These are phyloP conservation scores for Vicia faba DNA, from an alignment of 306 rosid species.

Conservation along the genomic window DNA sequence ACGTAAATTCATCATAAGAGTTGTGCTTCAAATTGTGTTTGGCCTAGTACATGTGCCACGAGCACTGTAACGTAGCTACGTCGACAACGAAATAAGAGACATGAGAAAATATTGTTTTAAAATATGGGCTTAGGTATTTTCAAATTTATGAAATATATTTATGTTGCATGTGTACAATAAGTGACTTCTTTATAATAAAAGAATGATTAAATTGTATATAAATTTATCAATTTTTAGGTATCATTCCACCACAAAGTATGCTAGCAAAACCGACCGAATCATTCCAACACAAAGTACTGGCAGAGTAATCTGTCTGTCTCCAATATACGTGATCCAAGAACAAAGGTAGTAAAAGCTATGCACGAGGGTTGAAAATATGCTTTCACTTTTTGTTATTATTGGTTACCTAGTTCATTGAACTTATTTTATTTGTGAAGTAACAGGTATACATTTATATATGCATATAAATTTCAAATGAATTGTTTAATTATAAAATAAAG, in stretches of 20 bases:
- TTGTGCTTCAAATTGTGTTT: constrained; percentile 5
- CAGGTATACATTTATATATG: too few relatives aligned
- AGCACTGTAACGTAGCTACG: not conserved
- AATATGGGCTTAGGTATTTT: not conserved
- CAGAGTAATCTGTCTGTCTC: constrained; percentile 21
- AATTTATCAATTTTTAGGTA: too few relatives aligned
- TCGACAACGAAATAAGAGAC: not conserved
- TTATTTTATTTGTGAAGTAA: too few relatives aligned
- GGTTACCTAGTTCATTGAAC: constrained; percentile 23
- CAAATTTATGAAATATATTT: not conserved
- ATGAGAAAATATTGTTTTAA: not conserved
- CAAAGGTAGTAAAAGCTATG: not conserved
- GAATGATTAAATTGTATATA: too few relatives aligned
- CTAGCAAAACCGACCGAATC: constrained; percentile 10
- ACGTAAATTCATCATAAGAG: not conserved
- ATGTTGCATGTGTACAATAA: too few relatives aligned
- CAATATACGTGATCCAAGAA: constrained; percentile 22
- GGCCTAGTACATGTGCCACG: constrained; percentile 3
- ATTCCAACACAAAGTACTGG: not conserved
- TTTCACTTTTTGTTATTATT: not conserved
- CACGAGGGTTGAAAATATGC: constrained; percentile 20
- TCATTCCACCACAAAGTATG: too few relatives aligned
- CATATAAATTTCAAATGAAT: too few relatives aligned
- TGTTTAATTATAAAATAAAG: too few relatives aligned
- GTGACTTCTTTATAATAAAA: too few relatives aligned